Evolutionary conservation across 768 basidiomycete genomes (phyloP).

Genomic region (Collybiopsis confluens): DNA sequence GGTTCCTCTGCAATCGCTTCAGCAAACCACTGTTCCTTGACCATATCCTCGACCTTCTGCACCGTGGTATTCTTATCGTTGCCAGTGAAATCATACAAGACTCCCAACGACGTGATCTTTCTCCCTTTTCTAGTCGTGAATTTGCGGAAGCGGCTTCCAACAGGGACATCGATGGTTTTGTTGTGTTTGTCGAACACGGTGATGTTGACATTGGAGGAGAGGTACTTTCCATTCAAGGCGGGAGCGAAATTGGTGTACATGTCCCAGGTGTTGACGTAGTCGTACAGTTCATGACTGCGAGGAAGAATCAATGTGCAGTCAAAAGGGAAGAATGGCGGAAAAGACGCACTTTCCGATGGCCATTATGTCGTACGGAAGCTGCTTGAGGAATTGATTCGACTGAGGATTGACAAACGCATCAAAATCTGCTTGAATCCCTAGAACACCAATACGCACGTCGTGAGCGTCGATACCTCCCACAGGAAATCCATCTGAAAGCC

Average conservation of each 20-base stretch:
- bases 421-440: slow-evolving; percentile 3
- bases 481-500: slow-evolving; percentile 72
- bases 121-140: slow-evolving; percentile 43
- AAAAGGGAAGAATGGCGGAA: neutral
- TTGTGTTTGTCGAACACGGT: slow-evolving; percentile 49
- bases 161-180: slow-evolving; percentile 29
- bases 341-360: slow-evolving; percentile 74
- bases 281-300: slow-evolving; percentile 79
- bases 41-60: slow-evolving; percentile 69
- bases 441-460: slow-evolving; percentile 40
- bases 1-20: slow-evolving; percentile 79
- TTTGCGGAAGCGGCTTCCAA: slow-evolving; percentile 23
- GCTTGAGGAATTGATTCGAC: slow-evolving; percentile 71
- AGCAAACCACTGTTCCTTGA: slow-evolving; percentile 76
- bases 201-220: slow-evolving; percentile 86
- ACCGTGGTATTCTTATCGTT: slow-evolving; percentile 72
- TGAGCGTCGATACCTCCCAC: slow-evolving; percentile 68
- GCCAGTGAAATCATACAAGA: slow-evolving; percentile 72
- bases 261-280: slow-evolving; percentile 61
- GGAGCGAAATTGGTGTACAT: slow-evolving; percentile 73
- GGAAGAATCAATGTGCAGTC: neutral
- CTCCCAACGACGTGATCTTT: slow-evolving; percentile 74
- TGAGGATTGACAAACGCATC: slow-evolving; percentile 19
- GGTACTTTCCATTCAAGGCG: slow-evolving; percentile 63
- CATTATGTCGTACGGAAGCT: slow-evolving; percentile 78